Percentiles rank a stretch among this genome's conserved stretches.
These are phyloP conservation scores for Cyberlindnera mrakii DNA, from an alignment of 805 yeast genomes.

Conservation along the genomic window DNA sequence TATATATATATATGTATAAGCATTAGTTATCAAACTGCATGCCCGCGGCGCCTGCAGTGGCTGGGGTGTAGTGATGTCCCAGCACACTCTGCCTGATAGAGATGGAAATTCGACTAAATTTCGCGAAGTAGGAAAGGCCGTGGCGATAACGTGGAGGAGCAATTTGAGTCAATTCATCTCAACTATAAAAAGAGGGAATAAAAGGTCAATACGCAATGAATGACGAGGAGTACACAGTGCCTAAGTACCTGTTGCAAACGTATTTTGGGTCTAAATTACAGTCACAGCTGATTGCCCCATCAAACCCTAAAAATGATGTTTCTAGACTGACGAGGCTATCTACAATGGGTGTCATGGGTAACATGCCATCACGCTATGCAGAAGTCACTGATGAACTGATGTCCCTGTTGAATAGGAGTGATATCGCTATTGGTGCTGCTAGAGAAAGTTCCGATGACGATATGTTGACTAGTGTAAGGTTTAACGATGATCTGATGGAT, in stretches of 20 bases:
- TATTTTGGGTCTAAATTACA: slow-evolving; percentile 15
- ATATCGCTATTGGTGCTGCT: not conserved
- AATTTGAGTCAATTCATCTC: too few species aligned
- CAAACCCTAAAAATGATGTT: slow-evolving; percentile 1
- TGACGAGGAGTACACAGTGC: slow-evolving; percentile 1
- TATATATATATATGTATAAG: too few species aligned
- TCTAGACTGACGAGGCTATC: slow-evolving; percentile 8
- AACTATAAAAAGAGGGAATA: too few species aligned
- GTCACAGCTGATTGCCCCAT: slow-evolving; percentile 3
- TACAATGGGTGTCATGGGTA: slow-evolving; percentile 15
- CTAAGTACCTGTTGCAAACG: slow-evolving; percentile 16
- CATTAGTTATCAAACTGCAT: too few species aligned
- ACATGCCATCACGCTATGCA: slow-evolving; percentile 13
- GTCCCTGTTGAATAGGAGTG: slow-evolving; percentile 4
- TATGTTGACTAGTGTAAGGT: slow-evolving; percentile 4
- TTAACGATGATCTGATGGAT: slow-evolving; percentile 13
- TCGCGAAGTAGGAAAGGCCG: too few species aligned
- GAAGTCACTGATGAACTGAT: slow-evolving; percentile 10
- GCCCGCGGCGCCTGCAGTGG: too few species aligned
- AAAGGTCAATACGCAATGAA: too few species aligned
- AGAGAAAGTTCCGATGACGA: not conserved
- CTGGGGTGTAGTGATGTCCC: too few species aligned
- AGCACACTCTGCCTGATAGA: too few species aligned
- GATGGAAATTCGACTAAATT: too few species aligned
- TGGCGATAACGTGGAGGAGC: too few species aligned